Conservation (phyloP, 495 filamentous ascomycete genomes). For the Penicillium verhagenii region DNA sequence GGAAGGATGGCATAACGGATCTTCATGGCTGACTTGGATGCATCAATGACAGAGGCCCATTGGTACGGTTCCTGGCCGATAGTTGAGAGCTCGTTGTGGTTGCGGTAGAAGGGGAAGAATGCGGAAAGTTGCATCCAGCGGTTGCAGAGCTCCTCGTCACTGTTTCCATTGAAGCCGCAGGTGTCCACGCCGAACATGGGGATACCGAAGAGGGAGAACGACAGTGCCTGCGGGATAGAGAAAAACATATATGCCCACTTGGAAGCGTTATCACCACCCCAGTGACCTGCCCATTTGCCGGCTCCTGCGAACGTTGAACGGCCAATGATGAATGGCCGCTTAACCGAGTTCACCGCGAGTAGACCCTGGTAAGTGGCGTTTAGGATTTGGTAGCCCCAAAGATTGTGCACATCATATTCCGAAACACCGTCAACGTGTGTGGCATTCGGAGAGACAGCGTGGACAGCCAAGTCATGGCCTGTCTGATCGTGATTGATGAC, state of each 20-base stretch:
- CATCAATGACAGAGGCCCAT: slow-evolving; percentile 68
- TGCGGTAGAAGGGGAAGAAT: slow-evolving; percentile 88
- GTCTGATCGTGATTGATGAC: slow-evolving; percentile 72
- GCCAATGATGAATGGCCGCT: slow-evolving; percentile 84
- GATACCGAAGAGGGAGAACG: slow-evolving; percentile 78
- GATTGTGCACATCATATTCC: slow-evolving; percentile 81
- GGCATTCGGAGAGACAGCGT: slow-evolving; percentile 75
- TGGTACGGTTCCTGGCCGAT: slow-evolving; percentile 72
- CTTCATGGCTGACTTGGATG: slow-evolving; percentile 65
- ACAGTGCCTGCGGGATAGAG: slow-evolving; percentile 77
- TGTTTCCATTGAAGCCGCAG: slow-evolving; percentile 75
- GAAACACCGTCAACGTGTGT: slow-evolving; percentile 69
- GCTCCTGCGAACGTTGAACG: slow-evolving; percentile 79
- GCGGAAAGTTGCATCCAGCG: slow-evolving; percentile 86
- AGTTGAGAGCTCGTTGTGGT: slow-evolving; percentile 69
- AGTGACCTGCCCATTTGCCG: slow-evolving; percentile 82
- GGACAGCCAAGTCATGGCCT: slow-evolving; percentile 66
- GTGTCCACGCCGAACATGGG: slow-evolving; percentile 87
- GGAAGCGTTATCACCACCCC: slow-evolving; percentile 80
- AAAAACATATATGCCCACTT: slow-evolving; percentile 71
- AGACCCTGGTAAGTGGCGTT: slow-evolving; percentile 80
- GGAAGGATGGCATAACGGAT: slow-evolving; percentile 74
- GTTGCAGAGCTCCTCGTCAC: slow-evolving; percentile 72
- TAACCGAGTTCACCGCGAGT: slow-evolving; percentile 56
- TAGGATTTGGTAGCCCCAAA: slow-evolving; percentile 72